These are phyloP conservation scores for Juglanconis oblonga DNA, from an alignment of 2,329 filamentous ascomycete species.

Conservation along the genomic window DNA sequence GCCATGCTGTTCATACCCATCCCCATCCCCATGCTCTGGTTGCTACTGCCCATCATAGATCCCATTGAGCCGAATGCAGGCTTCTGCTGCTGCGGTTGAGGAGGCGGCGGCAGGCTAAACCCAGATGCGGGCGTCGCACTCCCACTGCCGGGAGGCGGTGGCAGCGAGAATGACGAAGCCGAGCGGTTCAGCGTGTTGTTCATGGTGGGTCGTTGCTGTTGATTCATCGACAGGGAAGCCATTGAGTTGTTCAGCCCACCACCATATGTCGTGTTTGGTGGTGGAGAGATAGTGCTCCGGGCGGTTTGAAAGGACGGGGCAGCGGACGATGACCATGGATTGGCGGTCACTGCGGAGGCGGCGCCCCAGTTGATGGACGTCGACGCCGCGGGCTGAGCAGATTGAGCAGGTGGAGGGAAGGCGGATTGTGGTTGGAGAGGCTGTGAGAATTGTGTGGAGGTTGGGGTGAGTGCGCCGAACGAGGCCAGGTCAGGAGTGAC, in stretches of 20 bases:
- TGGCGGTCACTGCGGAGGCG: slow-evolving; percentile 36
- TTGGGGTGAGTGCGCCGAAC: slow-evolving; percentile 55
- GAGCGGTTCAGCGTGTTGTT: slow-evolving; percentile 28
- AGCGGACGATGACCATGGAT: slow-evolving; percentile 45
- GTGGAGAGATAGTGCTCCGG: slow-evolving; percentile 22
- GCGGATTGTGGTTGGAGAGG: slow-evolving; percentile 45
- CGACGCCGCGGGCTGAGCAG: slow-evolving; percentile 22
- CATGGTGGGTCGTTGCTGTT: slow-evolving; percentile 37
- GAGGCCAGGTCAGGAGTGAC: slow-evolving; percentile 57
- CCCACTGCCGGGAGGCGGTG: slow-evolving; percentile 47
- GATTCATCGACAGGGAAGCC: slow-evolving; percentile 45
- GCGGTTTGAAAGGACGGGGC: slow-evolving; percentile 30
- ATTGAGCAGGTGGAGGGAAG: slow-evolving; percentile 25
- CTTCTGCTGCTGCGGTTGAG: slow-evolving; percentile 18
- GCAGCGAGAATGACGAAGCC: slow-evolving; percentile 53
- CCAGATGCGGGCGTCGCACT: slow-evolving; percentile 30
- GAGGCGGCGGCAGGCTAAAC: slow-evolving; percentile 39
- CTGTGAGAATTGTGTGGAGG: slow-evolving; percentile 61
- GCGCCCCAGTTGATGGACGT: slow-evolving; percentile 51
- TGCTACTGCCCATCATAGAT: slow-evolving; percentile 19
- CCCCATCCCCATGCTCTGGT: slow-evolving; percentile 21
- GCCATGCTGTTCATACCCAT: slow-evolving; percentile 23
- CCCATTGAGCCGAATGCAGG: slow-evolving; percentile 19
- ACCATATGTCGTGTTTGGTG: slow-evolving; percentile 32
- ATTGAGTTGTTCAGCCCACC: slow-evolving; percentile 41